A percentile compares a stretch with the other conserved stretches of the same genome.
Evolutionary conservation across 371 early-diverging fungal species (phyloP).

Genomic region (Mucor saturninus): DNA sequence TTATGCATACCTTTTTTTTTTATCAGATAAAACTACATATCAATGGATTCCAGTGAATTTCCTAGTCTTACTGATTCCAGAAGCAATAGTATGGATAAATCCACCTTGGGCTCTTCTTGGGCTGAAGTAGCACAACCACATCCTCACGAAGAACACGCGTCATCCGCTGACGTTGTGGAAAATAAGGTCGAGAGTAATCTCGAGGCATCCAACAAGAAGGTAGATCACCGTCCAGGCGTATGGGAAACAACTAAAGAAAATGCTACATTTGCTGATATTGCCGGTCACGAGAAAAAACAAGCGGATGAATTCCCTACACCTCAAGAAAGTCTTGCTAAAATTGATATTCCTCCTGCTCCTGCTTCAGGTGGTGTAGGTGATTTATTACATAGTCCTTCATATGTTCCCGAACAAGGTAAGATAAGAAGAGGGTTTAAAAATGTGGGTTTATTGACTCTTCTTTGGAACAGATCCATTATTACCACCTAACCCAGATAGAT

Average conservation of each 20-base stretch:
- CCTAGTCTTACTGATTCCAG: slow-evolving; percentile 29
- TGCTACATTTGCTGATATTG: slow-evolving; percentile 34
- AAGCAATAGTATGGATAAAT: slow-evolving; percentile 4
- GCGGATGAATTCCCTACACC: slow-evolving; percentile 43
- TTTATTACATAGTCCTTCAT: slow-evolving; percentile 15
- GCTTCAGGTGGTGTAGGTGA: slow-evolving; percentile 42
- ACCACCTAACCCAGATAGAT: slow-evolving; percentile 48
- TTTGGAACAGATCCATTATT: slow-evolving; percentile 20
- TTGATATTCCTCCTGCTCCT: slow-evolving; percentile 13
- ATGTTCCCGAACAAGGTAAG: slow-evolving; percentile 7
- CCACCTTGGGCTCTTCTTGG: slow-evolving; percentile 32
- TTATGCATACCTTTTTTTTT: too few species aligned
- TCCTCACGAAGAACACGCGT: slow-evolving; percentile 1
- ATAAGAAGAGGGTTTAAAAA: neutral
- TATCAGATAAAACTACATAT: too few species aligned
- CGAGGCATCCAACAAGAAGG: neutral
- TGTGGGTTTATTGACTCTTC: too few species aligned
- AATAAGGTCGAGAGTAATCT: too few species aligned
- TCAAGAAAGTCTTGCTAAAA: slow-evolving; percentile 22
- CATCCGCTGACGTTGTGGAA: neutral
- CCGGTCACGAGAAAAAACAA: slow-evolving; percentile 29
- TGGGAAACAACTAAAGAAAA: slow-evolving; percentile 23
- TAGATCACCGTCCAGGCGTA: slow-evolving; percentile 20
- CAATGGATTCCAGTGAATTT: slow-evolving; percentile 30
- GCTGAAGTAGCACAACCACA: slow-evolving; percentile 33